phyloP scores from a whole-genome alignment of 805 yeast species.

The Zygosaccharomyces lentus region DNA sequence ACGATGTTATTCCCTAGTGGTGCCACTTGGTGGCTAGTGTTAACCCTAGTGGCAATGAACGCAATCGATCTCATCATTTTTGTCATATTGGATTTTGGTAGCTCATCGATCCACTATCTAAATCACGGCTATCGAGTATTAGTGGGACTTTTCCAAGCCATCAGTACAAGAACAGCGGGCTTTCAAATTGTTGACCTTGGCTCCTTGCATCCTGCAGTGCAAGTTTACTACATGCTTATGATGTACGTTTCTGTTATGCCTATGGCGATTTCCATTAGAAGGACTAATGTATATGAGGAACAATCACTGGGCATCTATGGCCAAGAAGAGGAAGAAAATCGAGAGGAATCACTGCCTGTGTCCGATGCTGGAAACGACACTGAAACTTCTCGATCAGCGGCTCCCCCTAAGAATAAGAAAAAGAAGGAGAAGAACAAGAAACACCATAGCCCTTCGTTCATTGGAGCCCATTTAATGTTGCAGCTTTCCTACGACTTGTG shows the following conservation, averaged over 20 bases:
- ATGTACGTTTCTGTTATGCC: slow-evolving; percentile 98
- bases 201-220: slow-evolving; percentile 80
- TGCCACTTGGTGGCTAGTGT: slow-evolving; percentile 92
- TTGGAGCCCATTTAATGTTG: slow-evolving; percentile 82
- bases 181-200: slow-evolving; percentile 69
- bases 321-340: slow-evolving; percentile 20
- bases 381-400: slow-evolving; percentile 6
- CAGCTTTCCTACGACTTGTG: slow-evolving; percentile 93
- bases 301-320: slow-evolving; percentile 90
- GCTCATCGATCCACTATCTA: slow-evolving; percentile 47
- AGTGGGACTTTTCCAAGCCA: slow-evolving; percentile 85
- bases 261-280: slow-evolving; percentile 89
- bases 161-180: slow-evolving; percentile 93
- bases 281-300: slow-evolving; percentile 97
- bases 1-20: slow-evolving; percentile 85
- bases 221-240: slow-evolving; percentile 91
- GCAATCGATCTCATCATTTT: slow-evolving; percentile 75
- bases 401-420: slow-evolving; percentile 4
- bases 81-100: slow-evolving; percentile 66
- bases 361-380: slow-evolving; percentile 14
- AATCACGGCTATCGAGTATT: slow-evolving; percentile 66
- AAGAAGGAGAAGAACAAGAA: slow-evolving; percentile 18
- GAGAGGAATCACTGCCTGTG: neutral
- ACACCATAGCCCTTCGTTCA: slow-evolving; percentile 50
- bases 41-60: slow-evolving; percentile 68